Evolutionary conservation across 73 alveolate species (phyloP), one percentile per base, ranked within the genome.

Genomic region (Uronychia setigera): DNA sequence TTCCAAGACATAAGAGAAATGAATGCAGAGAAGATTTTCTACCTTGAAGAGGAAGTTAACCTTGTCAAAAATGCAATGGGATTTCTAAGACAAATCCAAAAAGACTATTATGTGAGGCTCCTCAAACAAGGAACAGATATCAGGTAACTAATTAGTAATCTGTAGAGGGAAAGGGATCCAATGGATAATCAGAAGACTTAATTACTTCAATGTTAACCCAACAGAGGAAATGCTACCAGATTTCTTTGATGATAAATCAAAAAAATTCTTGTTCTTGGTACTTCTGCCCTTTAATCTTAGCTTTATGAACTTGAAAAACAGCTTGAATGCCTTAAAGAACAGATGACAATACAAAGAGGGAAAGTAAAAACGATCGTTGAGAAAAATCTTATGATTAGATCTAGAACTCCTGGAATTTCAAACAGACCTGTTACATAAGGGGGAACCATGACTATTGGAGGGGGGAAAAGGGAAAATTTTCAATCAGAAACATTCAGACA

Each of bases 81-180:
- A 0, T 74, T 76, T 76, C 32, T 83, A 1, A 83, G 84, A 35
- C 31, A 32, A 13, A 76, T 83, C 0, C 33, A 83, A 67, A 32
- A 59, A 9, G 85, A 76, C 32, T 83, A 83, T 85, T 83, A 83
- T 76, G 14, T n/a, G 29, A 83, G 75, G 59, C n/a, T 83, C 11
- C 32, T 83, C 0, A 83, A 76, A 29, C 14, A 74, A 9, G 91
- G 91, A 33, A 31, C 30, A 74, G 91, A 83, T 33, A 75, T 83
- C n/a, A n/a, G n/a, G n/a, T n/a, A n/a, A n/a, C n/a, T n/a, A n/a
- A n/a, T n/a, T n/a, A n/a, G n/a, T n/a, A n/a, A n/a, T n/a, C n/a
- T n/a, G n/a, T 5, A 83, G 91, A 76, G 91, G 91, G 1, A 76
- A 75, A 78, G 91, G 91, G 11, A 35, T 83, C 14, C 32, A 74